These are phyloP conservation scores for Chalaropsis ovoidea DNA, from an alignment of 2,329 filamentous ascomycete genomes.

Conservation along the genomic window DNA sequence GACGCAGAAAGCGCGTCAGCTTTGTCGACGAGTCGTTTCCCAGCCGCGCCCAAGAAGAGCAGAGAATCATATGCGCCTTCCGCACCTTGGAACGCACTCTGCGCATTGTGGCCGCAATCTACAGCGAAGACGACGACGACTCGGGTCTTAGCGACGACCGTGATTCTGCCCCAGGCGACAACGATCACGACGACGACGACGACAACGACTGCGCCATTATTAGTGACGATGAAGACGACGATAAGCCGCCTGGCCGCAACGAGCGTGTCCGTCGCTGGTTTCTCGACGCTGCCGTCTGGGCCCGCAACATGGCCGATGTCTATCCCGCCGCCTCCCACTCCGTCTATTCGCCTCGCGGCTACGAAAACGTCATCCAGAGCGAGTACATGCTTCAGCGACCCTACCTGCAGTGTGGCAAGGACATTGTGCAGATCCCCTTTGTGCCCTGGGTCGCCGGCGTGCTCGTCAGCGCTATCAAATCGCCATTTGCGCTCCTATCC, in stretches of 20 bases:
- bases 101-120: slow-evolving; percentile 24
- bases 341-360: slow-evolving; percentile 7
- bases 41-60: slow-evolving; percentile 21
- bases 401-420: slow-evolving; percentile 22
- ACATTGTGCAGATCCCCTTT: slow-evolving; percentile 22
- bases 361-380: slow-evolving; percentile 20
- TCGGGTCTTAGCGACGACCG: not conserved
- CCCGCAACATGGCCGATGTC: slow-evolving; percentile 23
- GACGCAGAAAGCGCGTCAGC: slow-evolving; percentile 24
- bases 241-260: slow-evolving; percentile 13
- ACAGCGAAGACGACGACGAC: slow-evolving; percentile 19
- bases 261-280: slow-evolving; percentile 23
- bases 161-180: not conserved
- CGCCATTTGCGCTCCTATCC: slow-evolving; percentile 17
- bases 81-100: slow-evolving; percentile 19
- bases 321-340: slow-evolving; percentile 23
- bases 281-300: slow-evolving; percentile 21
- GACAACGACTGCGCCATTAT: slow-evolving; percentile 19
- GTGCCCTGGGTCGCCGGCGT: slow-evolving; percentile 22
- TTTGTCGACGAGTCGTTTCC: slow-evolving; percentile 24
- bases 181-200: not conserved
- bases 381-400: slow-evolving; percentile 23
- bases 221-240: slow-evolving; percentile 21
- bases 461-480: slow-evolving; percentile 20
- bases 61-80: slow-evolving; percentile 23